Percentiles rank a stretch among this genome's conserved stretches.
These are phyloP conservation scores for Arachis hypogaea DNA, from an alignment of 306 rosid species.

Conservation along the genomic window DNA sequence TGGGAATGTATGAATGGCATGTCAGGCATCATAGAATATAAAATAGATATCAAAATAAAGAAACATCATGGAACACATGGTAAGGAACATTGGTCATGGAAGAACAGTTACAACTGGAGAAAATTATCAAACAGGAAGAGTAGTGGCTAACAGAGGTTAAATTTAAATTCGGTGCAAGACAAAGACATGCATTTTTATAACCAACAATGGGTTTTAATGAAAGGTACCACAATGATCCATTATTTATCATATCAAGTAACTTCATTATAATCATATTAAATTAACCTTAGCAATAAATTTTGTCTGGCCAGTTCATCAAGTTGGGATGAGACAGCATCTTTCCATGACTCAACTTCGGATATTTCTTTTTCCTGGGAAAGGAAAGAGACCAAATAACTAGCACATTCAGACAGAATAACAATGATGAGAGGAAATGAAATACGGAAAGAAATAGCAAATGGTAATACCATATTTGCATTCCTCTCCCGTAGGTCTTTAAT, in stretches of 20 bases:
- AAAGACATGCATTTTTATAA: slow-evolving; percentile 15
- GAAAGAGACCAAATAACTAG: slow-evolving; percentile 24
- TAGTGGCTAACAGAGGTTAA: slow-evolving; percentile 6
- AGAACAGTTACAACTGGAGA: neutral
- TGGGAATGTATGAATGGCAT: neutral
- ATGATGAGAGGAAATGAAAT: neutral
- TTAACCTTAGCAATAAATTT: slow-evolving; percentile 70
- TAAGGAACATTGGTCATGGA: neutral
- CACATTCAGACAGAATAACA: neutral
- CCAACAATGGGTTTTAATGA: slow-evolving; percentile 1
- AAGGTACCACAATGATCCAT: neutral
- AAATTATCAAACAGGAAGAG: neutral
- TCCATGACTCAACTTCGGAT: slow-evolving; percentile 69
- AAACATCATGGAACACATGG: neutral
- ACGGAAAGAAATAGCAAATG: neutral
- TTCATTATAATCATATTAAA: neutral
- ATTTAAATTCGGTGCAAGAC: slow-evolving; percentile 15
- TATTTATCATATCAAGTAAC: neutral
- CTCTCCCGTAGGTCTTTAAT: slow-evolving; percentile 57
- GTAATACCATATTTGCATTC: slow-evolving; percentile 57
- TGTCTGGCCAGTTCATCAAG: slow-evolving; percentile 61
- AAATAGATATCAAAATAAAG: neutral
- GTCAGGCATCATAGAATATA: neutral
- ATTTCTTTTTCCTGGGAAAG: slow-evolving; percentile 62
- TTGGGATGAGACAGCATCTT: slow-evolving; percentile 59